Percentiles rank a stretch among this genome's conserved stretches.
These are phyloP conservation scores for Dendrocalamus latiflorus DNA, from an alignment of 202 grass and related monocot genomes.

Conservation along the genomic window DNA sequence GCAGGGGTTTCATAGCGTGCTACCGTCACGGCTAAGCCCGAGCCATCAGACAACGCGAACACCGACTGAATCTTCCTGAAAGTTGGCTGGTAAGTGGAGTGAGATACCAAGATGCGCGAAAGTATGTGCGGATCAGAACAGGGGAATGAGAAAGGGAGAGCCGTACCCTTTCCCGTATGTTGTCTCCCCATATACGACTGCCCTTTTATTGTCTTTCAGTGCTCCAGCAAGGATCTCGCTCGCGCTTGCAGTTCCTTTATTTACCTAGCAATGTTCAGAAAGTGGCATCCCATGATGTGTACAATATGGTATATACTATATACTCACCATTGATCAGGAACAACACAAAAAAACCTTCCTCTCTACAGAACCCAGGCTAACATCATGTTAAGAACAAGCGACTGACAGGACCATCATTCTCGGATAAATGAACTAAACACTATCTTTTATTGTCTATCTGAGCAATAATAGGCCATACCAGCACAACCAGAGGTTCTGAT, in stretches of 20 bases:
- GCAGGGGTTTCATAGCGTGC: conserved; percentile 92
- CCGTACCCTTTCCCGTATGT: too few species aligned
- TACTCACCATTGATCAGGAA: neutral
- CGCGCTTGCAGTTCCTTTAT: conserved; percentile 95
- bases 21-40: conserved; percentile 78
- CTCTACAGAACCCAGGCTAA: neutral
- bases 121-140: neutral
- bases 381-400: neutral
- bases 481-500: conserved; percentile 83
- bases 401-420: neutral
- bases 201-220: too few species aligned
- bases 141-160: neutral
- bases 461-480: too few species aligned
- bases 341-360: neutral
- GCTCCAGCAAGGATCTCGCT: too few species aligned
- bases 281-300: neutral
- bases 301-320: neutral
- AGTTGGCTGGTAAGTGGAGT: neutral
- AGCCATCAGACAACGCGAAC: conserved; percentile 88
- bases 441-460: neutral
- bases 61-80: conserved; percentile 93
- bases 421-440: neutral
- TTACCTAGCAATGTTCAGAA: conserved; percentile 62
- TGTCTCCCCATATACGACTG: too few species aligned
- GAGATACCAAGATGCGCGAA: neutral